Conservation (phyloP, 2,329 filamentous ascomycete genomes). For the Trichoderma arundinaceum region DNA sequence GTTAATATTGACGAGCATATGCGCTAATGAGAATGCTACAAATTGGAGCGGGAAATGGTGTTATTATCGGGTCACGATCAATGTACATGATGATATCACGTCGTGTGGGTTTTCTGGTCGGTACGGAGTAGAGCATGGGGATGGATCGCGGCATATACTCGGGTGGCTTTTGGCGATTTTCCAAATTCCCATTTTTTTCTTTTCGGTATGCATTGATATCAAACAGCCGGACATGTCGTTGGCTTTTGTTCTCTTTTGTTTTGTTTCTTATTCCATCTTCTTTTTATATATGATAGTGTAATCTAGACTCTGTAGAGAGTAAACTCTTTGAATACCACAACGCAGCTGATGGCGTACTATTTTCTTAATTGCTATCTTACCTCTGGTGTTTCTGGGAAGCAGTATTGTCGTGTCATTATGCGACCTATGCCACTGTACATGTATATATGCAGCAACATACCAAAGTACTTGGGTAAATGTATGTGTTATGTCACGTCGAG, state of each 20-base stretch:
- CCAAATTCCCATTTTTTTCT: background rate
- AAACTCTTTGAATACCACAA: slow-evolving; percentile 13
- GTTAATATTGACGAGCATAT: background rate
- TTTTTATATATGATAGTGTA: slow-evolving; percentile 25
- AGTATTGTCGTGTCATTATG: background rate
- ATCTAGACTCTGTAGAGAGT: slow-evolving; percentile 23
- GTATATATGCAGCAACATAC: too few relatives aligned
- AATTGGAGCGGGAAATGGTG: slow-evolving; percentile 7
- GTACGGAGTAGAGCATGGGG: background rate
- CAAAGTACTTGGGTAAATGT: background rate
- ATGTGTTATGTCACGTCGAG: background rate
- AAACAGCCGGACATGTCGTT: background rate
- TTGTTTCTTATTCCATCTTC: background rate
- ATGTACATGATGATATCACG: slow-evolving; percentile 22
- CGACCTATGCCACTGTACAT: background rate
- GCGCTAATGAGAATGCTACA: background rate
- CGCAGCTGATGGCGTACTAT: background rate
- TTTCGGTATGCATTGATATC: slow-evolving; percentile 11
- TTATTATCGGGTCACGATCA: slow-evolving; percentile 18
- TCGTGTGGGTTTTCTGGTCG: slow-evolving; percentile 5
- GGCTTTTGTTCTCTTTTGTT: background rate
- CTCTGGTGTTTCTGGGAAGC: background rate
- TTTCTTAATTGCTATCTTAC: background rate
- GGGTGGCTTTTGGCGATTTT: slow-evolving; percentile 10
- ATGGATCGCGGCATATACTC: slow-evolving; percentile 8